Evolutionary conservation across 2,329 filamentous ascomycete species (phyloP).

Genomic region (Colletotrichum gigasporum): DNA sequence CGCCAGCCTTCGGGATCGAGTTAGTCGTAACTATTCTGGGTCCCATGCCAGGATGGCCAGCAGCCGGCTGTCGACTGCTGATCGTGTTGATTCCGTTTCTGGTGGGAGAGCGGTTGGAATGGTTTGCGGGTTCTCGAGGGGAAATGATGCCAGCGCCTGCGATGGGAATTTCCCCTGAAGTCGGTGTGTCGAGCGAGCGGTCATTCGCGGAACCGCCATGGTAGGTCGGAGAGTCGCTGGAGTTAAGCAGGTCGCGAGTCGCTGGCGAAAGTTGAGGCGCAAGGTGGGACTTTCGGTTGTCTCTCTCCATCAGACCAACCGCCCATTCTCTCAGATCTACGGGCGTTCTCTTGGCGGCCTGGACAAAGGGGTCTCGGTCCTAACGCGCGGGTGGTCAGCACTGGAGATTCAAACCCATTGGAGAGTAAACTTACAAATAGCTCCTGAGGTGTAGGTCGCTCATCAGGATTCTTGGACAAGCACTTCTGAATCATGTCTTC

Average conservation of each 20-base stretch:
- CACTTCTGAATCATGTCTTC: slow-evolving; percentile 99
- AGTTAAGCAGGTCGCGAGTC: slow-evolving; percentile 78
- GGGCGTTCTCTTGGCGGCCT: slow-evolving; percentile 95
- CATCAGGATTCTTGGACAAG: slow-evolving; percentile 86
- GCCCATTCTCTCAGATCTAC: slow-evolving; percentile 96
- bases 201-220: slow-evolving; percentile 52
- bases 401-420: too few species aligned
- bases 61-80: slow-evolving; percentile 49
- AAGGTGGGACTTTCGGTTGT: slow-evolving; percentile 95
- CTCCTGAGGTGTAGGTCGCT: slow-evolving; percentile 90
- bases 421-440: slow-evolving; percentile 75
- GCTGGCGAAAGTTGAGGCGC: slow-evolving; percentile 82
- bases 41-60: slow-evolving; percentile 61
- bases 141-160: slow-evolving; percentile 64
- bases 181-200: slow-evolving; percentile 67
- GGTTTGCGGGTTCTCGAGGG: slow-evolving; percentile 59
- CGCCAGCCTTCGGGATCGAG: slow-evolving; percentile 59
- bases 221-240: slow-evolving; percentile 66
- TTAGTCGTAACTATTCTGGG: slow-evolving; percentile 61
- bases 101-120: slow-evolving; percentile 60
- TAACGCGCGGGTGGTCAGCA: slow-evolving; percentile 48
- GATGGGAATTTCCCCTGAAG: slow-evolving; percentile 78
- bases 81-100: slow-evolving; percentile 57
- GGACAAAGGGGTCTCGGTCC: slow-evolving; percentile 94
- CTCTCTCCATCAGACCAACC: slow-evolving; percentile 89